Percentiles rank a stretch among this genome's conserved stretches.
Conservation (phyloP, 2,329 filamentous ascomycete species). For the Talaromyces sp. region DNA sequence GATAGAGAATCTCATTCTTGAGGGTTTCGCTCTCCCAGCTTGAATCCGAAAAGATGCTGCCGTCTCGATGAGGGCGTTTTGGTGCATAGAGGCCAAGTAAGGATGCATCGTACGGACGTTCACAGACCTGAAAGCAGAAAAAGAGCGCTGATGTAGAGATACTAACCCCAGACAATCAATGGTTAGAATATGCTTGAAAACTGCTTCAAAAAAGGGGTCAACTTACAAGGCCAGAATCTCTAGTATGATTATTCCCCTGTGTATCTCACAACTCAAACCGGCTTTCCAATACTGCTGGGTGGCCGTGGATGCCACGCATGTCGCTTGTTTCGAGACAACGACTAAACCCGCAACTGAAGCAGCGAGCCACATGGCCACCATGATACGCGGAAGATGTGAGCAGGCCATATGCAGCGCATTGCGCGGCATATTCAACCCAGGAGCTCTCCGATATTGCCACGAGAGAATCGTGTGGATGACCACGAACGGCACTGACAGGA, state of each 20-base stretch:
- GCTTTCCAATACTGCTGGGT: slow-evolving; percentile 29
- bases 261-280: slow-evolving; percentile 34
- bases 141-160: slow-evolving; percentile 34
- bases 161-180: slow-evolving; percentile 18
- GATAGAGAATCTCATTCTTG: slow-evolving; percentile 34
- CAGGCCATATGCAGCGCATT: slow-evolving; percentile 29
- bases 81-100: slow-evolving; percentile 32
- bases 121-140: slow-evolving; percentile 34
- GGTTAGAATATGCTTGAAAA: background rate
- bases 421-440: slow-evolving; percentile 28
- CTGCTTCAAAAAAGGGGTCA: too few species aligned
- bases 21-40: slow-evolving; percentile 36
- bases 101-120: slow-evolving; percentile 35
- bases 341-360: slow-evolving; percentile 35
- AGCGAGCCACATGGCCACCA: slow-evolving; percentile 34
- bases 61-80: slow-evolving; percentile 20
- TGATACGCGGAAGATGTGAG: slow-evolving; percentile 33
- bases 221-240: slow-evolving; percentile 34
- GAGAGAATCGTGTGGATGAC: slow-evolving; percentile 36
- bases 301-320: slow-evolving; percentile 27
- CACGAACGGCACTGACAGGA: slow-evolving; percentile 33
- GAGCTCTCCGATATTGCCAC: slow-evolving; percentile 33
- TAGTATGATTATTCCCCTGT: slow-evolving; percentile 30
- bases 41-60: slow-evolving; percentile 29
- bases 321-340: slow-evolving; percentile 31